Conservation (phyloP, 169 alveolate genomes). For the Hammondia hammondi region DNA sequence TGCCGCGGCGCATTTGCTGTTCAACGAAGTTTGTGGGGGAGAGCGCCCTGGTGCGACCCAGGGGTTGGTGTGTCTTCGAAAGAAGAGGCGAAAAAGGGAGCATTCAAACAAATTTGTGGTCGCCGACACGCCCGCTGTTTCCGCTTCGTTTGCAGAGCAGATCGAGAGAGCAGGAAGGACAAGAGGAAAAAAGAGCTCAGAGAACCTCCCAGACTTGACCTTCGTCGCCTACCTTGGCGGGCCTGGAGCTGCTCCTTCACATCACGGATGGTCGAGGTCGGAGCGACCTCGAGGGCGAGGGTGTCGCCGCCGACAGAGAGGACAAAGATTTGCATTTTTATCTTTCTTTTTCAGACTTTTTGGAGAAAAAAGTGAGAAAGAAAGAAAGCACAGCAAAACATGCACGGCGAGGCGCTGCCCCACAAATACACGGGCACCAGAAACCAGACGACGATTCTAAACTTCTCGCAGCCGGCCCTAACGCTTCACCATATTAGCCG, state of each 20-base stretch:
- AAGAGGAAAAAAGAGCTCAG: no score
- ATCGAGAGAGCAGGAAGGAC: no score
- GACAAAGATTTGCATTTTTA: conserved; percentile 65
- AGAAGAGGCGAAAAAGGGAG: no score
- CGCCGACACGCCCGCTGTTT: no score
- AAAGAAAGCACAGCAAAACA: neutral
- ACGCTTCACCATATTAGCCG: neutral
- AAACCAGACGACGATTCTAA: neutral
- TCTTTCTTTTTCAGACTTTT: neutral
- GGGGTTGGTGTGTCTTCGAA: no score
- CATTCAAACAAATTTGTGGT: no score
- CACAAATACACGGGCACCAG: neutral
- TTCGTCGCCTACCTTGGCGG: conserved; percentile 5
- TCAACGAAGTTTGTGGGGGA: no score
- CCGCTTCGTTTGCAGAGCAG: no score
- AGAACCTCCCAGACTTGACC: neutral
- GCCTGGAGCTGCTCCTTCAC: conserved; percentile 69
- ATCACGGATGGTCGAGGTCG: conserved; percentile 69
- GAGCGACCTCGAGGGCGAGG: conserved; percentile 64
- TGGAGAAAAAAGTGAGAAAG: neutral
- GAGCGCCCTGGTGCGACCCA: no score
- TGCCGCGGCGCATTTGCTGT: no score
- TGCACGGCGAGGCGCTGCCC: conserved; percentile 1
- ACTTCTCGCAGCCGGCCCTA: neutral
- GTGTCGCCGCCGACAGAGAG: conserved; percentile 61